Conservation (phyloP, 2,329 filamentous ascomycete genomes). For the Phoma herbarum region DNA sequence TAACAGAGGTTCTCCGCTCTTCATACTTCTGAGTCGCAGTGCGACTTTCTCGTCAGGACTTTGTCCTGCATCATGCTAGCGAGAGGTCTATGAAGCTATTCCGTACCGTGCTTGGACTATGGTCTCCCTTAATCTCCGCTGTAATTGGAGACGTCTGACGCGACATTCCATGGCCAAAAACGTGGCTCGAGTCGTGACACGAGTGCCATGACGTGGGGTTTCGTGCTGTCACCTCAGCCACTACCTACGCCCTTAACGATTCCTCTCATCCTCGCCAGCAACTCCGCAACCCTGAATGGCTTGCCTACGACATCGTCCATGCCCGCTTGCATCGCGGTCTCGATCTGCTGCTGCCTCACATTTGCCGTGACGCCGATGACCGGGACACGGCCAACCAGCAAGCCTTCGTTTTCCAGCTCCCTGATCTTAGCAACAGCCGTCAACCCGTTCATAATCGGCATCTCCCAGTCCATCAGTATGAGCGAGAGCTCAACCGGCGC, state of each 20-base stretch:
- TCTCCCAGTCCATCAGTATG: constrained; percentile 48
- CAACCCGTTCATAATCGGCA: constrained; percentile 48
- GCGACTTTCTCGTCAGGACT: too few relatives aligned
- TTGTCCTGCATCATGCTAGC: too few relatives aligned
- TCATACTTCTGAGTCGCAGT: too few relatives aligned
- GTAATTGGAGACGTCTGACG: too few relatives aligned
- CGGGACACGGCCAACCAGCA: constrained; percentile 34
- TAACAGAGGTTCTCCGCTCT: too few relatives aligned
- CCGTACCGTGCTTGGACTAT: too few relatives aligned
- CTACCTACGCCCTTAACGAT: constrained; percentile 21
- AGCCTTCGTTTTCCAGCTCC: constrained; percentile 32
- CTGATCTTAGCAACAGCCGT: constrained; percentile 40
- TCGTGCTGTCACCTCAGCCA: too few relatives aligned
- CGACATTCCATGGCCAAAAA: too few relatives aligned
- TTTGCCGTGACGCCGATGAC: constrained; percentile 50
- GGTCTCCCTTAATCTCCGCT: too few relatives aligned
- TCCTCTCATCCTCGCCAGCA: constrained; percentile 34
- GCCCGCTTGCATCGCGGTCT: constrained; percentile 39
- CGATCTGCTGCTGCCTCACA: constrained; percentile 44
- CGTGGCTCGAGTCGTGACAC: too few relatives aligned
- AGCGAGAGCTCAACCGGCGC: constrained; percentile 28
- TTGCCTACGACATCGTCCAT: constrained; percentile 73
- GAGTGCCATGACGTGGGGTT: too few relatives aligned
- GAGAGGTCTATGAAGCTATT: too few relatives aligned
- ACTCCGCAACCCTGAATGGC: constrained; percentile 64